Evolutionary conservation across 805 yeast genomes (phyloP), one percentile per base, ranked within the genome.

Genomic region (Lachancea meyersii): DNA sequence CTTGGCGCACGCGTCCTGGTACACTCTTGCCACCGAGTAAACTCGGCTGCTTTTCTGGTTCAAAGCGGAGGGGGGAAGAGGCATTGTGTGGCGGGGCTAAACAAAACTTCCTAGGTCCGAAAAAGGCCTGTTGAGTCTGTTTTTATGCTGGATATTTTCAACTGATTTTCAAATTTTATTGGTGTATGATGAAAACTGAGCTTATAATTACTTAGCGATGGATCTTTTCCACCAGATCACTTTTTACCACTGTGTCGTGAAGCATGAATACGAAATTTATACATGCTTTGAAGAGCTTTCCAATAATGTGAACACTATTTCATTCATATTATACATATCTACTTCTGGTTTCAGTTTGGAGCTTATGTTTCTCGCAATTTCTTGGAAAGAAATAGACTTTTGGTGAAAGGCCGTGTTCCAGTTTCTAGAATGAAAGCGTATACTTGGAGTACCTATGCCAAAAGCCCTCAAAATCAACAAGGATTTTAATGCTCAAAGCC

Each of bases 1-100:
- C 38, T 75, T 67, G 32, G 76, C 74, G 57, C 88, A 82, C 27
- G 81, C 95, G 64, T 87, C 85, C 14, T 87, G 76, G 57, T 86
- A 88, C 11, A 89, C 96, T 52, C 80, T 73, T 0, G 96, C 75
- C 3, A 80, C 74, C 9, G 87, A 79, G 32, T 73, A 68, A 3
- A 67, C 67, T 26, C 64, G 55, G 17, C 48, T 50, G 8, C 66
- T 59, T 38, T 59, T 60, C 21, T 57, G 60, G 41, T 61, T 60
- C 38, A 63, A 51, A 13, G 60, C 42, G 5, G 69, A 61, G 16
- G 65, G 63, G 24, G 65, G 67, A 39, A 57, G 40, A 22, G 62
- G 54, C 65, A 61, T 61, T 14, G 18, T 19, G 18, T 30, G 14
- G 32, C 8, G 10, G 10, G 16, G 17, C 32, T 30, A 17, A 16